Evolutionary conservation across 2,329 filamentous ascomycete species (phyloP).

Genomic region (Aureobasidium sp.): DNA sequence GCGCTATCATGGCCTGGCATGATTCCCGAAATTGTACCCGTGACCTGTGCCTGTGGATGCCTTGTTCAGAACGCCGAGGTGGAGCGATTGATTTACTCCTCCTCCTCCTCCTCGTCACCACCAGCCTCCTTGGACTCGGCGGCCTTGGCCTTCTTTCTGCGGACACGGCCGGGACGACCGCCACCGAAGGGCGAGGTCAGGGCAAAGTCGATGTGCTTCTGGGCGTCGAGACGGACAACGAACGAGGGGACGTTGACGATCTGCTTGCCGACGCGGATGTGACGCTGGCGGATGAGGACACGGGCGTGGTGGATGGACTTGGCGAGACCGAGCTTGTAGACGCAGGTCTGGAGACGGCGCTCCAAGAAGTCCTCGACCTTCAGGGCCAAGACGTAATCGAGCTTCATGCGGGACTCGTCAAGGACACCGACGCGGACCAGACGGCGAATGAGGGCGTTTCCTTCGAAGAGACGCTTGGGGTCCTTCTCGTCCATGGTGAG

Average conservation of each 20-base stretch:
- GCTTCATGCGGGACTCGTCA: slow-evolving; percentile 99
- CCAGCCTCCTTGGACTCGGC: slow-evolving; percentile 76
- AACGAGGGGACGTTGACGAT: slow-evolving; percentile 99
- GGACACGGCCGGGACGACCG: slow-evolving; percentile 92
- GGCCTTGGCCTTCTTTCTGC: slow-evolving; percentile 99
- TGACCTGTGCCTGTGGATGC: neutral
- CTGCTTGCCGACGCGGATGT: slow-evolving; percentile 99
- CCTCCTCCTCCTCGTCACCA: slow-evolving; percentile 85
- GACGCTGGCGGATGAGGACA: slow-evolving; percentile 98
- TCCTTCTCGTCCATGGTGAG: slow-evolving; percentile 99
- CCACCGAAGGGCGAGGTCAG: slow-evolving; percentile 96
- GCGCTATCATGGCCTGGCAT: slow-evolving; percentile 13
- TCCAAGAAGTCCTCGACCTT: slow-evolving; percentile 99
- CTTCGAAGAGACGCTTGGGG: slow-evolving; percentile 99
- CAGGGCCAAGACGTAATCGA: slow-evolving; percentile 99
- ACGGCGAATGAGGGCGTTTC: slow-evolving; percentile 99
- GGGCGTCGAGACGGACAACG: slow-evolving; percentile 98
- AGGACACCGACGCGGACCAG: slow-evolving; percentile 99
- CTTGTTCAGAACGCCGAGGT: slow-evolving; percentile 8
- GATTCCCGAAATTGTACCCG: slow-evolving; percentile 10
- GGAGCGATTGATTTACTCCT: slow-evolving; percentile 41
- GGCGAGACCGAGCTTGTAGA: slow-evolving; percentile 99
- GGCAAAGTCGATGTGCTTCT: slow-evolving; percentile 99
- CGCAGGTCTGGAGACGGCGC: slow-evolving; percentile 98
- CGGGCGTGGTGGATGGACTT: slow-evolving; percentile 99